Evolutionary conservation across 1,284 basidiomycete genomes (phyloP).

Genomic region (Boletus smithii): DNA sequence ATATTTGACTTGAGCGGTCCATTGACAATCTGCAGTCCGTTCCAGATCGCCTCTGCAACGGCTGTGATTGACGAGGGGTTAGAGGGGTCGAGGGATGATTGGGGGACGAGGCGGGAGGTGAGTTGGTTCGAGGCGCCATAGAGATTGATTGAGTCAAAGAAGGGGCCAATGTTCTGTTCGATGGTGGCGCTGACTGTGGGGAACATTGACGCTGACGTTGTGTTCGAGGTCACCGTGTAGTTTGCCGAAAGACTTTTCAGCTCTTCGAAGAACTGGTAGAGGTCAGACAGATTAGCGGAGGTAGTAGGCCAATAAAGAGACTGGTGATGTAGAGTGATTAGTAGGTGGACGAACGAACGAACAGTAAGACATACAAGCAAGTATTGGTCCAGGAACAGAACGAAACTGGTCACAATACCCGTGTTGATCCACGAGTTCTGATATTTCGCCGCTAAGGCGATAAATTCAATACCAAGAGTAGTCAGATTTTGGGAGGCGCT

Average conservation of each 20-base stretch:
- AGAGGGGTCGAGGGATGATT: conserved; percentile 10
- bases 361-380: conserved; percentile 8
- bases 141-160: background rate
- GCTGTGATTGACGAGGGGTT: conserved; percentile 6
- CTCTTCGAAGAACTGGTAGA: conserved; percentile 19
- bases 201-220: conserved; percentile 5
- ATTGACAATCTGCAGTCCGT: conserved; percentile 10
- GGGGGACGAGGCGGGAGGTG: conserved; percentile 16
- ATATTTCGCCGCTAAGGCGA: conserved; percentile 13
- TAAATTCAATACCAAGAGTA: conserved; percentile 17
- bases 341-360: background rate
- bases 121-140: conserved; percentile 11
- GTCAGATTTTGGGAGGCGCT: conserved; percentile 9
- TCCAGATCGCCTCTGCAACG: conserved; percentile 17
- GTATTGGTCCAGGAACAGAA: conserved; percentile 1
- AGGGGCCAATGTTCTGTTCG: conserved; percentile 1
- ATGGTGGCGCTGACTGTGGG: conserved; percentile 5
- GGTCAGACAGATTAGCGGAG: background rate
- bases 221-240: conserved; percentile 11
- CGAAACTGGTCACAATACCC: conserved; percentile 2
- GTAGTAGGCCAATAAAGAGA: conserved; percentile 9
- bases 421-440: conserved; percentile 11
- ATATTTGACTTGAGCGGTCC: background rate
- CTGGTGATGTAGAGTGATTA: background rate
- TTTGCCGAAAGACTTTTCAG: conserved; percentile 6